Conservation (phyloP, 2,329 filamentous ascomycete species). For the Phyllosticta paracitricarpa region DNA sequence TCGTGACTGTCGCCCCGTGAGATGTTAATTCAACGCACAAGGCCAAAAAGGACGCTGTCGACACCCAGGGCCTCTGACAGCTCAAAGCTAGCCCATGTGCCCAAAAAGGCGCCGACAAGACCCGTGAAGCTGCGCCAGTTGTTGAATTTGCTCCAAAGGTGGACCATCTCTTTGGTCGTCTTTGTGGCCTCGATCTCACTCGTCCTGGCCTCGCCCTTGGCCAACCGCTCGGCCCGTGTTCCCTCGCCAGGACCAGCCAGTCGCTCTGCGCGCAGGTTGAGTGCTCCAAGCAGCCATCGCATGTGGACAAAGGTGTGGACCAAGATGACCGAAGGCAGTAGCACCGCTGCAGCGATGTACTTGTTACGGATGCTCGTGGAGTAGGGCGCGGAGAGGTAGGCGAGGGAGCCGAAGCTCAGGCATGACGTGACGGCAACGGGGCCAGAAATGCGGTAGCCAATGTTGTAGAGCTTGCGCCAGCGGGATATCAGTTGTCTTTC, state of each 20-base stretch:
- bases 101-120: background rate
- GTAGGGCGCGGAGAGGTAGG: background rate
- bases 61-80: background rate
- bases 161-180: background rate
- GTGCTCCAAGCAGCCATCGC: constrained; percentile 1
- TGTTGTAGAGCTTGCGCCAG: constrained; percentile 5
- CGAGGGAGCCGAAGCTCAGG: constrained; percentile 1
- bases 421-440: background rate
- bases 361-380: background rate
- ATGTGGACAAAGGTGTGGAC: constrained; percentile 7
- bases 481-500: background rate
- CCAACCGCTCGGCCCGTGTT: background rate
- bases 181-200: background rate
- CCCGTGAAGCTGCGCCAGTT: background rate
- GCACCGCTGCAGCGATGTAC: background rate
- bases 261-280: constrained; percentile 2
- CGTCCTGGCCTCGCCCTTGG: background rate
- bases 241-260: constrained; percentile 1
- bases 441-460: background rate
- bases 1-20: background rate
- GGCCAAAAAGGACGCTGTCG: background rate
- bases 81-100: background rate
- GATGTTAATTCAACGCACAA: background rate
- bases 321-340: constrained; percentile 1
- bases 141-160: constrained; percentile 1